Evolutionary conservation across 306 rosid species (phyloP), one percentile per base, ranked within the genome.

Genomic region (Medicago arabica): DNA sequence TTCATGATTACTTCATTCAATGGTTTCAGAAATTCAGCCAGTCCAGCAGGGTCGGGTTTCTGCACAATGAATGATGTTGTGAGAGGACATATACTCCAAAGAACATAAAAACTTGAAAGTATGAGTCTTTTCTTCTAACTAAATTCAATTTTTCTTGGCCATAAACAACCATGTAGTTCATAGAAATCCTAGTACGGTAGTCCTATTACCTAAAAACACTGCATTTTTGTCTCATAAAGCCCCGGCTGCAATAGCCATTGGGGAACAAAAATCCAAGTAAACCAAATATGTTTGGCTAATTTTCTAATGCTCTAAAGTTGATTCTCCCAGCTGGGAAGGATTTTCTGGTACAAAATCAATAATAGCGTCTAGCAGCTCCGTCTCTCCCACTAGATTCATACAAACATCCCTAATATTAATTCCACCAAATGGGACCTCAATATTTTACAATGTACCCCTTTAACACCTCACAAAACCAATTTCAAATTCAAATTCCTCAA

Each of bases 1-100:
- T 88, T 92, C 4, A 31, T 21, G 53, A 92, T 89, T 67, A 76
- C 95, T 72, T 86, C 92, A 43, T 95, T 87, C 85, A 95, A 78
- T 49, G 98, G 98, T 82, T 87, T 90, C 62, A 95, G 86, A 86
- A 95, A 95, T 82, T 89, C 97, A 72, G 86, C 89, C 72, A 95
- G 23, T 53, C 93, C 91, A n/a, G 87, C 85, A 53, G 34, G 61
- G 80, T 90, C 89, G 68, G 98, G 98, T 84, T 95, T 95, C 98
- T 95, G 92, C 84, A 71, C 39, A 80, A 61, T 28, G 43, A 81
- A 75, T 31, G 69, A 72, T 66, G 46, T 62, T 7, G 31, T 66
- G 57, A 72, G 25, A 13, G 38, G 54, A 76, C 40, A 74, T 13
- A 18, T 2, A 46, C 47, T 38, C 39, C 53, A 72, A 43, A 49